Evolutionary conservation across 2,329 filamentous ascomycete genomes (phyloP).

Genomic region (Neurospora sp.): DNA sequence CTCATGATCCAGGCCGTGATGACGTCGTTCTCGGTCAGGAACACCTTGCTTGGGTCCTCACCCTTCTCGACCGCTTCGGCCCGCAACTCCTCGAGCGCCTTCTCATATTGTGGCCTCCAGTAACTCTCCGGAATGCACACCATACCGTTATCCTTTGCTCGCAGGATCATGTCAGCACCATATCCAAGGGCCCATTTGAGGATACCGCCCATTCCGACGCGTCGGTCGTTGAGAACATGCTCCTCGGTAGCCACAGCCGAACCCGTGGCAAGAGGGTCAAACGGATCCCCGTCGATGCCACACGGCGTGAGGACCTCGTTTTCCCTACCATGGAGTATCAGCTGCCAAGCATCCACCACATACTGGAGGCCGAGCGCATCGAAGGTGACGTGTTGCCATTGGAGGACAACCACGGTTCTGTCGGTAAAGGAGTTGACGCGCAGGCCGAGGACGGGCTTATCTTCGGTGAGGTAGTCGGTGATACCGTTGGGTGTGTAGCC

Average conservation of each 20-base stretch:
- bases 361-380: constrained; percentile 30
- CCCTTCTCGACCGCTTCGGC: constrained; percentile 8
- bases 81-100: constrained; percentile 11
- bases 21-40: constrained; percentile 29
- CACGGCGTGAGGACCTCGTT: constrained; percentile 23
- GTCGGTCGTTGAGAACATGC: constrained; percentile 13
- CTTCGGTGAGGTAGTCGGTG: constrained; percentile 26
- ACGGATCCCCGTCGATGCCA: constrained; percentile 22
- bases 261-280: constrained; percentile 19
- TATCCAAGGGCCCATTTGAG: constrained; percentile 21
- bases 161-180: constrained; percentile 17
- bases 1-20: constrained; percentile 25
- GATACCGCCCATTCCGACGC: constrained; percentile 15
- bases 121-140: constrained; percentile 26
- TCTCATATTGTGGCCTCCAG: constrained; percentile 18
- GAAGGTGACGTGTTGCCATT: constrained; percentile 32
- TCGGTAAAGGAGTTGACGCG: constrained; percentile 34
- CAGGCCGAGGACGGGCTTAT: constrained; percentile 31
- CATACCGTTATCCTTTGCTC: constrained; percentile 24
- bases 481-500: constrained; percentile 18
- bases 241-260: constrained; percentile 14
- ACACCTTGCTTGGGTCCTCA: constrained; percentile 17
- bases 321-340: constrained; percentile 27
- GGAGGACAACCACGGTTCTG: constrained; percentile 30
- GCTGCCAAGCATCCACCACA: constrained; percentile 30